Percentiles rank a stretch among this genome's conserved stretches.
phyloP scores from a whole-genome alignment of 1,139 yeast genomes.

The Spathaspora sp. region DNA sequence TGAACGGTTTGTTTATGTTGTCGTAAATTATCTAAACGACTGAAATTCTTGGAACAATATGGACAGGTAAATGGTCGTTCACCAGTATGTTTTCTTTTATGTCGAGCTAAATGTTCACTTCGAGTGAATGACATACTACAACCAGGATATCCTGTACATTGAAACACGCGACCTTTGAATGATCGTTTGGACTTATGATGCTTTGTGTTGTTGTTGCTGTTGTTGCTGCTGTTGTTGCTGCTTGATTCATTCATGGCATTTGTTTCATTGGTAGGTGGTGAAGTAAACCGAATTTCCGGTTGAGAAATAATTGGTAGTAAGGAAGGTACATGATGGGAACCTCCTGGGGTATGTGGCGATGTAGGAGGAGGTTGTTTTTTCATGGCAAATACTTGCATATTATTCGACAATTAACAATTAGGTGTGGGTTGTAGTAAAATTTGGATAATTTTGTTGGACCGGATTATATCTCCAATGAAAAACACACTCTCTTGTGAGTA shows the following conservation, averaged over 20 bases:
- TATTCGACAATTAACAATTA: background rate
- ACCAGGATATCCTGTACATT: slow-evolving; percentile 84
- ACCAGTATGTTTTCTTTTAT: slow-evolving; percentile 91
- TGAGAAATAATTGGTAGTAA: background rate
- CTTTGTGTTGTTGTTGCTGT: background rate
- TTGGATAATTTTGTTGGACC: background rate
- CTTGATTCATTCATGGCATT: background rate
- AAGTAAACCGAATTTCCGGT: background rate
- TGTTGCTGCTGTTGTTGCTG: background rate
- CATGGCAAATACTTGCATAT: background rate
- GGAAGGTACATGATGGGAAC: background rate
- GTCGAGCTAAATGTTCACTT: slow-evolving; percentile 89
- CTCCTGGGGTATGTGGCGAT: background rate
- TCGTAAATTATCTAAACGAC: slow-evolving; percentile 82
- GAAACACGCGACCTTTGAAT: slow-evolving; percentile 66
- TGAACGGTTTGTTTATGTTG: slow-evolving; percentile 95
- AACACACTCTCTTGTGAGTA: too few species aligned
- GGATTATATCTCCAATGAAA: background rate
- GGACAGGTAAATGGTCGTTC: slow-evolving; percentile 92
- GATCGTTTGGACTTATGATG: slow-evolving; percentile 34
- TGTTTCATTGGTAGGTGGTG: background rate
- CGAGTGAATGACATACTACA: slow-evolving; percentile 88
- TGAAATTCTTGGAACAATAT: slow-evolving; percentile 74
- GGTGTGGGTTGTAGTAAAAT: background rate
- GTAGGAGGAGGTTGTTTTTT: background rate